Conservation (phyloP, 1,139 yeast species). For the Arxiozyma telluris region DNA sequence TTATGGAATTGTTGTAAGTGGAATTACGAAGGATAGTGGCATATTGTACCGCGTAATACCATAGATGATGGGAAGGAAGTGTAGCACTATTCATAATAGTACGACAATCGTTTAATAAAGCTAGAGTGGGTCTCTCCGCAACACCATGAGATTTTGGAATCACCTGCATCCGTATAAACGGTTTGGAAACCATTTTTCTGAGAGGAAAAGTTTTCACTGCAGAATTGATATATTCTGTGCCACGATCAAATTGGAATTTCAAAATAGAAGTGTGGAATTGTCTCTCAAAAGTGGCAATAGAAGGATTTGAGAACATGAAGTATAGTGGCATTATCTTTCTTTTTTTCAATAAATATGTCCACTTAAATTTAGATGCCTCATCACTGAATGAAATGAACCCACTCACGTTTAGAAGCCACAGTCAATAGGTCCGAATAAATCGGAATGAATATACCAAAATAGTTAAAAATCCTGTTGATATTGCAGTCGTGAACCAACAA, state of each 20-base stretch:
- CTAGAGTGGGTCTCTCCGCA: slow-evolving; percentile 10
- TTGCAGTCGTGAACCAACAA: slow-evolving; percentile 1
- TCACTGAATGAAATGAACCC: slow-evolving; percentile 7
- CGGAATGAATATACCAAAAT: slow-evolving; percentile 7
- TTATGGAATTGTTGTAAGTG: slow-evolving; percentile 1
- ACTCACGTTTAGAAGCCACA: slow-evolving; percentile 1
- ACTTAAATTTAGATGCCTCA: slow-evolving; percentile 4
- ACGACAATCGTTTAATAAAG: slow-evolving; percentile 10
- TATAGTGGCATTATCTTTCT: neutral
- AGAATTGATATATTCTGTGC: slow-evolving; percentile 9
- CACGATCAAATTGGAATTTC: slow-evolving; percentile 9
- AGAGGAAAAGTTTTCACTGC: neutral
- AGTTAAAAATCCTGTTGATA: slow-evolving; percentile 3
- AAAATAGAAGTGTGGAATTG: slow-evolving; percentile 4
- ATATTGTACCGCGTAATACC: slow-evolving; percentile 10
- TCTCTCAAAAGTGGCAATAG: neutral
- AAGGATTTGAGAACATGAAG: neutral
- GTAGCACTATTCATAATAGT: slow-evolving; percentile 4
- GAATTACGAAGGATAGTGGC: slow-evolving; percentile 7
- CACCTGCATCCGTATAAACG: slow-evolving; percentile 6
- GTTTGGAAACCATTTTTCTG: slow-evolving; percentile 7
- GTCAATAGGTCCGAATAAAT: slow-evolving; percentile 7
- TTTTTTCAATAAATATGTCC: slow-evolving; percentile 5
- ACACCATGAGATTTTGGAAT: slow-evolving; percentile 9
- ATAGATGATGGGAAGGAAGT: slow-evolving; percentile 5